A percentile compares a stretch with the other conserved stretches of the same genome.
phyloP scores from a whole-genome alignment of 2,329 filamentous ascomycete species.

The Penicillium frequentans region DNA sequence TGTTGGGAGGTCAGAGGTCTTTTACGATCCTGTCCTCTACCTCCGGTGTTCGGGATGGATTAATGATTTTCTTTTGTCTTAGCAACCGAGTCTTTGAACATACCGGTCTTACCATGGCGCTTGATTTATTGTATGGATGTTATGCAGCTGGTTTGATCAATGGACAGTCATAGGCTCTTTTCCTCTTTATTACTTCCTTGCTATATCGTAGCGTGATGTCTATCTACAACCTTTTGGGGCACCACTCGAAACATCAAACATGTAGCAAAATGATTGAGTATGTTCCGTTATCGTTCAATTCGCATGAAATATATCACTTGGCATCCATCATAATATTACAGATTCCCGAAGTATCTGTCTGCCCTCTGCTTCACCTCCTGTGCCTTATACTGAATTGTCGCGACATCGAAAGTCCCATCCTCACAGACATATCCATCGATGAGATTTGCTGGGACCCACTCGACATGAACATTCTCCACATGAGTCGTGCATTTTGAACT shows the following conservation, averaged over 20 bases:
- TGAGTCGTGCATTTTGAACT: conserved; percentile 24
- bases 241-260: too few species aligned
- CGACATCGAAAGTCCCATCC: conserved; percentile 41
- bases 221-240: background rate
- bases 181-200: background rate
- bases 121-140: conserved; percentile 21
- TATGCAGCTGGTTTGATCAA: conserved; percentile 13
- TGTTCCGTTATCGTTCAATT: too few species aligned
- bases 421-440: conserved; percentile 59
- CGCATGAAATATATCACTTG: too few species aligned
- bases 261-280: too few species aligned
- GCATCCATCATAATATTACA: background rate
- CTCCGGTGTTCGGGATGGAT: conserved; percentile 24
- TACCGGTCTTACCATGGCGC: conserved; percentile 9
- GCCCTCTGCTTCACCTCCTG: conserved; percentile 18
- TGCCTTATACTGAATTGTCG: conserved; percentile 25
- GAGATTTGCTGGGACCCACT: conserved; percentile 56
- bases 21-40: conserved; percentile 32
- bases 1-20: conserved; percentile 19
- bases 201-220: background rate
- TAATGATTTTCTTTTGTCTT: conserved; percentile 9
- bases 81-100: conserved; percentile 3
- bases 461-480: conserved; percentile 56
- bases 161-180: conserved; percentile 15
- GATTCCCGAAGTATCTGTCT: conserved; percentile 21